Evolutionary conservation across 768 basidiomycete genomes (phyloP), one percentile per base, ranked within the genome.

Genomic region (Mycena vulgaris): DNA sequence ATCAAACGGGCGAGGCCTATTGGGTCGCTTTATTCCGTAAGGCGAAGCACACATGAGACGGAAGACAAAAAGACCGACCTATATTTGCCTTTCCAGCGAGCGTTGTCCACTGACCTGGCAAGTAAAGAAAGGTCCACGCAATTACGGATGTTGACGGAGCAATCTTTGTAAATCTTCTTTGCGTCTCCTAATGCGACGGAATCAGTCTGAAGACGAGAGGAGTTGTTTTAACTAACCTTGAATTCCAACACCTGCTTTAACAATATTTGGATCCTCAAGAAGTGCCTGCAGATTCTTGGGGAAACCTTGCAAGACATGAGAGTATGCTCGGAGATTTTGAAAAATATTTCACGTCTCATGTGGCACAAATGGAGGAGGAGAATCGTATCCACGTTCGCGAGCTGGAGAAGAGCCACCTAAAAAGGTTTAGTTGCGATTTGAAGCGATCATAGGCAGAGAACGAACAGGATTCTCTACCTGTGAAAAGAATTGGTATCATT

Each of bases 211-310:
- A 66, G 51, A 49, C 55, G 21, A 9, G 33, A 19, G n/a, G 6
- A 27, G 35, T 35, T 25, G 10, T 2, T 8, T 45, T 6, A 3
- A 53, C 21, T 75, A 71, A 63, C 94, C 76, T 81, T 89, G 89
- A n/a, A 95, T 94, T 28, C 85, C 90, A 59, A 94, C 92, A 25
- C 94, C 94, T 10, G 88, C 86, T 79, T 95, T 95, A 68, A 86
- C 78, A 61, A 88, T 85, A n/a, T 76, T 75, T 0, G 88, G 78
- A 63, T 89, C 85, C 66, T 82, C 82, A 17, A 95, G 84, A 31
- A 95, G 69, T 4, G 83, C 74, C 49, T 75, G 81, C 1, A 95
- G 85, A 62, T 80, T 85, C 35, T 69, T 73, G 0, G 90, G 92
- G 71, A 92, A 89, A 70, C 80, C 90, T 91, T 69, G 56, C 70